phyloP scores from a whole-genome alignment of 108 stramenopile species.

The Tribonema minus region DNA sequence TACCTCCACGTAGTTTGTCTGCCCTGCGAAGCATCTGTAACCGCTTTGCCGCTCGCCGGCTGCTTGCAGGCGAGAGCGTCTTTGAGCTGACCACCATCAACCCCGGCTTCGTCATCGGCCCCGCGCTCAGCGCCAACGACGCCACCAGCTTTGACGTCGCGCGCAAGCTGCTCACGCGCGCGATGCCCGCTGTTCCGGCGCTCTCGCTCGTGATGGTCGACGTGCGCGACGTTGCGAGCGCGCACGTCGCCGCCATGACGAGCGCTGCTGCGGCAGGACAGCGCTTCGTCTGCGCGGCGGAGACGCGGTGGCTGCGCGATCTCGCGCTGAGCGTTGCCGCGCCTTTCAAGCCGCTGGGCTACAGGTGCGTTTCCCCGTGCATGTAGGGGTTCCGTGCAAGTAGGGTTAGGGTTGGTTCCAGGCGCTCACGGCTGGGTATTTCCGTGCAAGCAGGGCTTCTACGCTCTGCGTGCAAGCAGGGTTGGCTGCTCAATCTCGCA shows the following conservation, averaged over 20 bases:
- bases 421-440: too few relatives aligned
- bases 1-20: too few relatives aligned
- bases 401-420: too few relatives aligned
- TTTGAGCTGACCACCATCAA: slow-evolving; percentile 27
- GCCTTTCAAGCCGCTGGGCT: slow-evolving; percentile 3
- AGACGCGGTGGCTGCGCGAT: background rate
- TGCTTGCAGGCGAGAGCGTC: background rate
- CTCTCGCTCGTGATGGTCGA: slow-evolving; percentile 11
- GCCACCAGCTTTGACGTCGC: slow-evolving; percentile 6
- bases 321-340: background rate
- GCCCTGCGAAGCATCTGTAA: too few relatives aligned
- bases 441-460: background rate
- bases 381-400: too few relatives aligned
- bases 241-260: slow-evolving; percentile 2
- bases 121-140: slow-evolving; percentile 1
- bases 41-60: too few relatives aligned
- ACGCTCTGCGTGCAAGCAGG: background rate
- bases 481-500: background rate
- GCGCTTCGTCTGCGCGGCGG: slow-evolving; percentile 3
- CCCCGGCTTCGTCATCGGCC: slow-evolving; percentile 29
- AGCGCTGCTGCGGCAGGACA: background rate
- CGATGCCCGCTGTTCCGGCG: slow-evolving; percentile 16
- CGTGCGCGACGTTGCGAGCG: slow-evolving; percentile 7
- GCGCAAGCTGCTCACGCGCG: slow-evolving; percentile 2
- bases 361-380: too few relatives aligned